Base-by-base conservation (phyloP, 208 protist genomes). In the Zelonia costaricensis region DNA sequence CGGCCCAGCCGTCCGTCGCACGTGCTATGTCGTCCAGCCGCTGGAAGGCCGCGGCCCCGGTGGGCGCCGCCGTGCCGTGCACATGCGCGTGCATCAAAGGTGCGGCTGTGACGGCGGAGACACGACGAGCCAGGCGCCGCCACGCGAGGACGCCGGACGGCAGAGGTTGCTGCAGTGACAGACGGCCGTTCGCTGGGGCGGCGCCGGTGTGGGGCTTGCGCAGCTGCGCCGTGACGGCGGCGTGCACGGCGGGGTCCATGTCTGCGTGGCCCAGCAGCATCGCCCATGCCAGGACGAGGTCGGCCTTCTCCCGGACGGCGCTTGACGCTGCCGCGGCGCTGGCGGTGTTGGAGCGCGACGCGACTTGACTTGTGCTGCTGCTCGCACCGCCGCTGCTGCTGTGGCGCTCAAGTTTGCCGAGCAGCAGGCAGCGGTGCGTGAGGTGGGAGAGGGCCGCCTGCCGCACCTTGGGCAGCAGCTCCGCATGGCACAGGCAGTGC, bases 181-280 rank as follows among this genome's bases (percentile, higher is more conserved):
- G n/a, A n/a, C n/a, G n/a, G n/a, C n/a, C n/a, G n/a, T n/a, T 51
- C 18, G 27, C 12, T 31, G 54, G 28, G 12, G 16, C 16, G 47
- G 25, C 16, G n/a, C 22, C 38, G 4, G 42, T 25, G 23, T 15
- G 35, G 35, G 28, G 20, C 28, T 63, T 64, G 49, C 47, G 39
- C 18, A 78, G 59, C 22, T 66, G 58, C 4, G 48, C 43, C 33
- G 60, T 22, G 4, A 71, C 66, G 5, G 73, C 73, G 2, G 63
- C 39, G 0, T 18, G 47, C 46, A 74, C 23, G 1, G 31, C 28
- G 3, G 51, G 25, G 13, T 25, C 36, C 47, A 78, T 31, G 25
- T 67, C 45, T 3, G 23, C 27, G 9, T 36, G 3, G 1, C 45
- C 63, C 28, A 62, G 46, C 2, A 67, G 51, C 23, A 78, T 52